Conservation (phyloP, 2,329 filamentous ascomycete genomes). For the Peltaster fructicola region DNA sequence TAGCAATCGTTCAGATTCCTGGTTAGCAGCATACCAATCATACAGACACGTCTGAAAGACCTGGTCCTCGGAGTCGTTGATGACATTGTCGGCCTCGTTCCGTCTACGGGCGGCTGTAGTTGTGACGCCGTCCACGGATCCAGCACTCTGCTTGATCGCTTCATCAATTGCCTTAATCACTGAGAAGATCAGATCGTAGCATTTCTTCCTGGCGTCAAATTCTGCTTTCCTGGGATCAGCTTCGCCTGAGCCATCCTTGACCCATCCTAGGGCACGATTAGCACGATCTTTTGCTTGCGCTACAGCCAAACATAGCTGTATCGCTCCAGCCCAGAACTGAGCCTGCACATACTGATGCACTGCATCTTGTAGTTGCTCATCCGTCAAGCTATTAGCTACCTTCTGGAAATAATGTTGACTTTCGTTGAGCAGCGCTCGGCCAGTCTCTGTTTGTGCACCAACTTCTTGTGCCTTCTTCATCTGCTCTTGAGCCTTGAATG, state of each 20-base stretch:
- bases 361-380: conserved; percentile 29
- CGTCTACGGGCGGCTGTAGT: conserved; percentile 62
- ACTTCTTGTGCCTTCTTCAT: conserved; percentile 75
- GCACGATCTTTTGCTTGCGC: conserved; percentile 74
- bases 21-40: conserved; percentile 83
- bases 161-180: conserved; percentile 62
- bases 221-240: conserved; percentile 50
- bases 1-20: conserved; percentile 71
- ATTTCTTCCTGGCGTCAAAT: conserved; percentile 55
- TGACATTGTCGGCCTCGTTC: conserved; percentile 75
- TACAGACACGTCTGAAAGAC: conserved; percentile 95
- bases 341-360: conserved; percentile 63
- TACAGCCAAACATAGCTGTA: conserved; percentile 69
- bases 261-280: conserved; percentile 68
- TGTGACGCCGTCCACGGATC: conserved; percentile 58
- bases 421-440: conserved; percentile 67
- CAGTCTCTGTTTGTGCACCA: conserved; percentile 54
- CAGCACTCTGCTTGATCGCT: conserved; percentile 49
- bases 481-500: conserved; percentile 96
- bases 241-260: conserved; percentile 62
- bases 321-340: conserved; percentile 80
- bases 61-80: conserved; percentile 75
- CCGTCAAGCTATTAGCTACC: conserved; percentile 67
- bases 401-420: conserved; percentile 76
- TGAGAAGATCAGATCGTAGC: conserved; percentile 77